These are phyloP conservation scores for Metschnikowia proteae DNA, from an alignment of 805 yeast genomes.

Conservation along the genomic window DNA sequence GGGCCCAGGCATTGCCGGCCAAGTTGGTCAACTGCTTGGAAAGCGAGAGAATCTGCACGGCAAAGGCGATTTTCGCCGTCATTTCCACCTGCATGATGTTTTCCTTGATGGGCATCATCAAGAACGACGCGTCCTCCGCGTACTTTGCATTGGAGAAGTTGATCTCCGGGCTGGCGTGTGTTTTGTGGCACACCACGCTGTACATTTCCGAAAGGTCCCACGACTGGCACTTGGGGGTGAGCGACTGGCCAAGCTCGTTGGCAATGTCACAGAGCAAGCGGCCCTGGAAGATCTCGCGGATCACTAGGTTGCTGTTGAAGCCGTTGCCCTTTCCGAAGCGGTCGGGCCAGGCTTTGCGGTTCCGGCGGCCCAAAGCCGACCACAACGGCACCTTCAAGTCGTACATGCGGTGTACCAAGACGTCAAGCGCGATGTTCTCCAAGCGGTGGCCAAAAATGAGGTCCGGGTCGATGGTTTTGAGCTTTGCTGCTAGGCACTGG, in stretches of 20 bases:
- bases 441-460: conserved; percentile 83
- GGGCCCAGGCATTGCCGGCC: conserved; percentile 98
- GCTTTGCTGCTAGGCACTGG: conserved; percentile 65
- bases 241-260: conserved; percentile 90
- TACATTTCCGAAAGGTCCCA: conserved; percentile 95
- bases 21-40: conserved; percentile 87
- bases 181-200: conserved; percentile 66
- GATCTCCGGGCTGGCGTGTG: conserved; percentile 61
- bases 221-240: conserved; percentile 86
- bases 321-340: conserved; percentile 54
- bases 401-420: conserved; percentile 75
- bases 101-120: conserved; percentile 68
- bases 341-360: conserved; percentile 74
- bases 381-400: conserved; percentile 72
- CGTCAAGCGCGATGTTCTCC: conserved; percentile 74
- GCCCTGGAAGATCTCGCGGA: conserved; percentile 76
- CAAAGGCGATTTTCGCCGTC: conserved; percentile 73
- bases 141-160: conserved; percentile 66
- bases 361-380: conserved; percentile 80
- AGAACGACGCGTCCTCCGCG: conserved; percentile 61
- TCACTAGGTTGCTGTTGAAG: conserved; percentile 49
- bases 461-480: conserved; percentile 83
- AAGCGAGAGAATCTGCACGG: conserved; percentile 79
- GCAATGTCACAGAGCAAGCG: conserved; percentile 88
- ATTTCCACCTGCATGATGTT: conserved; percentile 63